phyloP scores from a whole-genome alignment of 2,329 filamentous ascomycete genomes.

The Neobulgaria alba region DNA sequence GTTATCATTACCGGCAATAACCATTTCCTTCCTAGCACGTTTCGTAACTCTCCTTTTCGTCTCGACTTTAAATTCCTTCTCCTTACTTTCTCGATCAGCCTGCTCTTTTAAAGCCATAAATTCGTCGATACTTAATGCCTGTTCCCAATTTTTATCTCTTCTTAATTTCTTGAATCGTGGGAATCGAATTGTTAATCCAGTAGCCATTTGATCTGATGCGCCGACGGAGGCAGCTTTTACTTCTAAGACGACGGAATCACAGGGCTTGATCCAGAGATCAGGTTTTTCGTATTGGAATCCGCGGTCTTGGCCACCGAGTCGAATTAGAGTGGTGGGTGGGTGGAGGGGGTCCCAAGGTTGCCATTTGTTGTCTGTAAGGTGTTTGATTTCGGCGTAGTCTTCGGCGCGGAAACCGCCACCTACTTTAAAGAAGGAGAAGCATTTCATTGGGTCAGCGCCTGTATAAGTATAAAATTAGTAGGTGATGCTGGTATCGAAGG shows the following conservation, averaged over 20 bases:
- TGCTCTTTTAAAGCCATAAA: constrained; percentile 64
- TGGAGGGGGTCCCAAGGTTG: constrained; percentile 69
- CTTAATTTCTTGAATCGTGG: constrained; percentile 79
- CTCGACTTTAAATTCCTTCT: constrained; percentile 72
- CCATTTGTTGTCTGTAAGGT: constrained; percentile 89
- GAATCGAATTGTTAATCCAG: constrained; percentile 73
- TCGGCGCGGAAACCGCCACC: constrained; percentile 83
- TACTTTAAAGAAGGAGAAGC: constrained; percentile 93
- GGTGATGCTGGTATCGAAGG: too few species aligned
- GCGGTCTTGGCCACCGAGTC: constrained; percentile 67
- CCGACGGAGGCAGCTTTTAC: constrained; percentile 80
- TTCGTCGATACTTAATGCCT: constrained; percentile 67
- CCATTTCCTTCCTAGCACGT: constrained; percentile 58
- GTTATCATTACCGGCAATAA: constrained; percentile 62
- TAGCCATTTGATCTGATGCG: constrained; percentile 68
- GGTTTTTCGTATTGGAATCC: constrained; percentile 59
- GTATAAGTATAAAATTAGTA: background rate
- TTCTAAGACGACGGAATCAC: constrained; percentile 77
- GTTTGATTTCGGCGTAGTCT: constrained; percentile 76
- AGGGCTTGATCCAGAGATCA: constrained; percentile 87
- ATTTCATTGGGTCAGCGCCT: constrained; percentile 58
- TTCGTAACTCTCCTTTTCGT: constrained; percentile 51
- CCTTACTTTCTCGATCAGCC: constrained; percentile 60
- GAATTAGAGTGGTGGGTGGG: constrained; percentile 70
- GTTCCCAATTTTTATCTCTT: constrained; percentile 76